phyloP scores from a whole-genome alignment of 371 early-diverging fungal genomes.

The Haplosporangium sp. region DNA sequence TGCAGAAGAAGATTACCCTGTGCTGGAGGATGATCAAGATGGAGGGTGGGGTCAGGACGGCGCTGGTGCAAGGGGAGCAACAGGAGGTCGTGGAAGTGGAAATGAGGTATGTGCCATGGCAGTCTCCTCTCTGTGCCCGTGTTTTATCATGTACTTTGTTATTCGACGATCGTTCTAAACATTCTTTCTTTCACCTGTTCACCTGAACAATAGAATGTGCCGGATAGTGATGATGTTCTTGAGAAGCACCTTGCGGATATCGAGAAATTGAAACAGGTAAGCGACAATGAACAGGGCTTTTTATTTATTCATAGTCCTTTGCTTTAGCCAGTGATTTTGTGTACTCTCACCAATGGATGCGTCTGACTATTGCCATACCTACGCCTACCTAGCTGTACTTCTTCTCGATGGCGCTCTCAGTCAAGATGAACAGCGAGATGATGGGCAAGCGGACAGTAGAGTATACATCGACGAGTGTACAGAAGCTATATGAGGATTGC shows the following conservation, averaged over 20 bases:
- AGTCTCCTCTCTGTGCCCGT: no score
- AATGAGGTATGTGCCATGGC: slow-evolving; percentile 4
- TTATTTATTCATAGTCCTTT: not conserved
- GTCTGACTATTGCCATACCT: not conserved
- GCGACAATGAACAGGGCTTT: no score
- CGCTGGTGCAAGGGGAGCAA: not conserved
- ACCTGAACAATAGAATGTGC: not conserved
- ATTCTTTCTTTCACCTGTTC: not conserved
- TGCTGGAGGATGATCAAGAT: not conserved
- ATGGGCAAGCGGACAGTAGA: slow-evolving; percentile 33
- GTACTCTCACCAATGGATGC: not conserved
- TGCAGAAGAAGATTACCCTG: slow-evolving; percentile 40
- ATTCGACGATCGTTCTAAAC: not conserved
- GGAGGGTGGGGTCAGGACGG: not conserved
- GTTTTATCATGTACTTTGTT: not conserved
- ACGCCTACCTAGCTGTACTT: slow-evolving; percentile 28
- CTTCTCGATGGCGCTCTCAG: slow-evolving; percentile 50
- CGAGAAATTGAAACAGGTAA: slow-evolving; percentile 20
- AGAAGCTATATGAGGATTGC: slow-evolving; percentile 52
- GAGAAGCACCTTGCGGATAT: slow-evolving; percentile 20
- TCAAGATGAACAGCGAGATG: slow-evolving; percentile 55
- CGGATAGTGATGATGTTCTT: slow-evolving; percentile 11
- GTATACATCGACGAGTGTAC: slow-evolving; percentile 42
- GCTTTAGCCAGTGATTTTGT: not conserved
- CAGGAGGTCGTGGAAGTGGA: not conserved